phyloP scores from a whole-genome alignment of 768 basidiomycete species.

The Cubamyces sp. region DNA sequence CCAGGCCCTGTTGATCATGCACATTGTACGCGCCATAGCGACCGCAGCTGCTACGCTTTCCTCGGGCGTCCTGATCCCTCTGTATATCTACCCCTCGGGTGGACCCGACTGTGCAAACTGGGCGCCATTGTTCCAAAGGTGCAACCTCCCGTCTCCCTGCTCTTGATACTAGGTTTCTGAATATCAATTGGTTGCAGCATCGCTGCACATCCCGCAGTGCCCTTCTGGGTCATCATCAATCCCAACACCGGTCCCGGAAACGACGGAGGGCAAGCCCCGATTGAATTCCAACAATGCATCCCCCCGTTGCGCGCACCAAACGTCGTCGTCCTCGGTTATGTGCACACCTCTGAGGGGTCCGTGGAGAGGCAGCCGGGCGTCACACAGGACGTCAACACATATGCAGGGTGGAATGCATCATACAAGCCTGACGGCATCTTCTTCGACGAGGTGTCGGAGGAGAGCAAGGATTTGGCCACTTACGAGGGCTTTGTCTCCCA shows the following conservation, averaged over 20 bases:
- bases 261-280: constrained; percentile 34
- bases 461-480: constrained; percentile 21
- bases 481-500: constrained; percentile 32
- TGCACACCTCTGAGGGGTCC: constrained; percentile 24
- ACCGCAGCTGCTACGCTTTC: constrained; percentile 25
- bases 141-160: background rate
- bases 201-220: constrained; percentile 31
- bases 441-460: constrained; percentile 39
- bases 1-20: background rate
- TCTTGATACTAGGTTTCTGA: background rate
- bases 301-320: constrained; percentile 30
- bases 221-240: constrained; percentile 39
- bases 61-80: constrained; percentile 37
- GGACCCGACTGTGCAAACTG: constrained; percentile 31
- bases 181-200: constrained; percentile 27
- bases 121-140: constrained; percentile 35
- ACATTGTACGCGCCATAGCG: background rate
- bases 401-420: constrained; percentile 35
- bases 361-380: constrained; percentile 22
- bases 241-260: constrained; percentile 39
- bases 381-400: constrained; percentile 36
- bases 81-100: constrained; percentile 38
- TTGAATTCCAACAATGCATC: constrained; percentile 38
- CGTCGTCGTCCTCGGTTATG: constrained; percentile 40
- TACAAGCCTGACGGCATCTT: constrained; percentile 42